Evolutionary conservation across 257 asterid genomes (phyloP).

Genomic region (Solanum infundibuliforme): DNA sequence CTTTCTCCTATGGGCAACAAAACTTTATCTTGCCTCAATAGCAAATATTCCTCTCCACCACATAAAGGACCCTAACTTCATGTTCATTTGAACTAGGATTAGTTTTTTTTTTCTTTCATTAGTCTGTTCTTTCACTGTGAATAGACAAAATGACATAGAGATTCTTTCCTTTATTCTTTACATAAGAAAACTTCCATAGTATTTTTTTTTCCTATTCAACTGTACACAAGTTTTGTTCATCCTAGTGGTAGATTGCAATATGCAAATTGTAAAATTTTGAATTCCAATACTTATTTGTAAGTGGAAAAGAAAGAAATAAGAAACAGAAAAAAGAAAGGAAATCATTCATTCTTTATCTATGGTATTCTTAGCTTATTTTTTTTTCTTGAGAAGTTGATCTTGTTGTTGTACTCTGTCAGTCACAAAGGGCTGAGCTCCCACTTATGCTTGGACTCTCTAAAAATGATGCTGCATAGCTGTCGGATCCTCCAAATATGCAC

Average conservation of each 20-base stretch:
- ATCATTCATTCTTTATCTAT: not conserved
- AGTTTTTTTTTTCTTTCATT: slow-evolving; percentile 17
- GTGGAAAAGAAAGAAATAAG: slow-evolving; percentile 3
- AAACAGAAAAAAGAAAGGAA: not conserved
- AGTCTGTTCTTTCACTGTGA: slow-evolving; percentile 28
- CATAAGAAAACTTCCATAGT: slow-evolving; percentile 13
- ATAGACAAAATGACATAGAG: slow-evolving; percentile 35
- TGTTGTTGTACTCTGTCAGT: not conserved
- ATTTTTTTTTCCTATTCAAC: not conserved
- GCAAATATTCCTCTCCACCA: slow-evolving; percentile 23
- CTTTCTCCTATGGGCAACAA: slow-evolving; percentile 5
- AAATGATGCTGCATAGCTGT: not conserved
- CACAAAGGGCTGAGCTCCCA: not conserved
- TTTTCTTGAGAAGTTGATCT: not conserved
- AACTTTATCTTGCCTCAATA: slow-evolving; percentile 20
- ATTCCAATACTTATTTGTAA: slow-evolving; percentile 11
- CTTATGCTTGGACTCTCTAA: not conserved
- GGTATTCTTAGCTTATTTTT: not conserved
- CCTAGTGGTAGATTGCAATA: slow-evolving; percentile 14
- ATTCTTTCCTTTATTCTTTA: slow-evolving; percentile 21
- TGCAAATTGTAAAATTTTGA: slow-evolving; percentile 24
- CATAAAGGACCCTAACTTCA: slow-evolving; percentile 8
- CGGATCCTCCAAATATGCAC: not conserved
- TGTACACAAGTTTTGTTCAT: slow-evolving; percentile 36
- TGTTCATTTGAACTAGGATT: not conserved